These are phyloP conservation scores for Neurospora sp. DNA, from an alignment of 495 filamentous ascomycete species.

Conservation along the genomic window DNA sequence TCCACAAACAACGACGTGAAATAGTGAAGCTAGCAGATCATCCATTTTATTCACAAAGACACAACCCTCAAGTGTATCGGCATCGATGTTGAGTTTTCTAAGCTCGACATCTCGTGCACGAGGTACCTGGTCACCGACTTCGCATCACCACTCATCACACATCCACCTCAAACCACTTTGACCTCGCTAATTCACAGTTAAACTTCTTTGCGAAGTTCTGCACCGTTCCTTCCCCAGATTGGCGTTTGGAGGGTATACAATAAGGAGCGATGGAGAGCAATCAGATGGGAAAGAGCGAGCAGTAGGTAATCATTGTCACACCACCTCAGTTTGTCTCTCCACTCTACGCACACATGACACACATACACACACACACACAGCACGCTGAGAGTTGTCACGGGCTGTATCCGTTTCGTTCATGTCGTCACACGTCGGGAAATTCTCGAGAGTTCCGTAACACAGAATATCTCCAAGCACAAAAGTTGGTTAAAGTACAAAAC, in stretches of 20 bases:
- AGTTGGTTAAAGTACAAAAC: no score
- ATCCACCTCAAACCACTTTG: no score
- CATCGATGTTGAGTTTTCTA: no score
- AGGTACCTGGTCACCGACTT: no score
- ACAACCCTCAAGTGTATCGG: not conserved
- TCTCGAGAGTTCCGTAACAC: not conserved
- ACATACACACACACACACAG: not conserved
- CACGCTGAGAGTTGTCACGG: not conserved
- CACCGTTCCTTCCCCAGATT: no score
- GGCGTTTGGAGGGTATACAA: no score
- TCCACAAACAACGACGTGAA: not conserved
- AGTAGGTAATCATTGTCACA: not conserved
- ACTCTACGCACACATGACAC: not conserved
- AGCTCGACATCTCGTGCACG: no score
- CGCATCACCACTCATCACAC: no score
- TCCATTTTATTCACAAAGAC: not conserved
- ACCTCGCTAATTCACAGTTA: no score
- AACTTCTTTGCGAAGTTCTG: no score
- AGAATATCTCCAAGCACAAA: not conserved
- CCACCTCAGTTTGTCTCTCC: not conserved
- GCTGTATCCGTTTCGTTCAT: not conserved
- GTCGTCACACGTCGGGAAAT: not conserved
- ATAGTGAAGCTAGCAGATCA: not conserved
- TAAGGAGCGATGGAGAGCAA: no score
- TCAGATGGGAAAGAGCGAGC: no score